These are phyloP conservation scores for Claviceps arundinis DNA, from an alignment of 2,329 filamentous ascomycete genomes.

Conservation along the genomic window DNA sequence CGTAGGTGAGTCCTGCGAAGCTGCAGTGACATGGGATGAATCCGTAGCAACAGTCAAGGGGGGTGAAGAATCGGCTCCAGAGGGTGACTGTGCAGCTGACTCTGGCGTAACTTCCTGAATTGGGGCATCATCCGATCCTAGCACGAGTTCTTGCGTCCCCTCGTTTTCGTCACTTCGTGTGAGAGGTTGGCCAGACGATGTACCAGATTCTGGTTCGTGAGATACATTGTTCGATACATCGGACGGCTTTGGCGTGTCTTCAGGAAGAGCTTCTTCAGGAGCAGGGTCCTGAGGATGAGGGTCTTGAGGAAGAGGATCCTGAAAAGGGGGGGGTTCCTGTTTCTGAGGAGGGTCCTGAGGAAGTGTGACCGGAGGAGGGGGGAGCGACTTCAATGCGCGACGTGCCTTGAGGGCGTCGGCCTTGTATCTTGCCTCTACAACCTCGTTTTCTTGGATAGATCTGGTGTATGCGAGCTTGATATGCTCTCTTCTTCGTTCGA, in stretches of 20 bases:
- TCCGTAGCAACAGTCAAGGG: conserved; percentile 1
- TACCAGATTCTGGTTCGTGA: neutral
- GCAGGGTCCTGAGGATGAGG: too few relatives aligned
- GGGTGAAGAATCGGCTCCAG: neutral
- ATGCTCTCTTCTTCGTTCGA: conserved; percentile 65
- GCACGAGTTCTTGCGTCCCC: neutral
- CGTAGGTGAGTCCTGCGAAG: conserved; percentile 44
- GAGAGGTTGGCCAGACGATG: neutral
- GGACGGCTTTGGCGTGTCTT: neutral
- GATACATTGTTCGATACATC: neutral
- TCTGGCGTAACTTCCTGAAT: neutral
- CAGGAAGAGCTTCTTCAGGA: neutral
- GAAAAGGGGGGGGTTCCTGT: too few relatives aligned
- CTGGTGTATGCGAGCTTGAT: conserved; percentile 79
- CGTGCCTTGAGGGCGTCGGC: conserved; percentile 35
- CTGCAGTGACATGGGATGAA: neutral
- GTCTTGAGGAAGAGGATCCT: too few relatives aligned
- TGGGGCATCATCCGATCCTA: neutral
- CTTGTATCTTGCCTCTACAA: conserved; percentile 37
- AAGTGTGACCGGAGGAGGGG: neutral
- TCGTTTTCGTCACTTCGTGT: too few relatives aligned
- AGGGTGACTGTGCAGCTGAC: neutral
- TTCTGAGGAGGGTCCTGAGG: neutral
- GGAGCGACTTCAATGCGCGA: conserved; percentile 34
- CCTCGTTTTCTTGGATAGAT: conserved; percentile 63